Conservation (phyloP, 2,329 filamentous ascomycete genomes). For the Tetracladium maxilliforme region DNA sequence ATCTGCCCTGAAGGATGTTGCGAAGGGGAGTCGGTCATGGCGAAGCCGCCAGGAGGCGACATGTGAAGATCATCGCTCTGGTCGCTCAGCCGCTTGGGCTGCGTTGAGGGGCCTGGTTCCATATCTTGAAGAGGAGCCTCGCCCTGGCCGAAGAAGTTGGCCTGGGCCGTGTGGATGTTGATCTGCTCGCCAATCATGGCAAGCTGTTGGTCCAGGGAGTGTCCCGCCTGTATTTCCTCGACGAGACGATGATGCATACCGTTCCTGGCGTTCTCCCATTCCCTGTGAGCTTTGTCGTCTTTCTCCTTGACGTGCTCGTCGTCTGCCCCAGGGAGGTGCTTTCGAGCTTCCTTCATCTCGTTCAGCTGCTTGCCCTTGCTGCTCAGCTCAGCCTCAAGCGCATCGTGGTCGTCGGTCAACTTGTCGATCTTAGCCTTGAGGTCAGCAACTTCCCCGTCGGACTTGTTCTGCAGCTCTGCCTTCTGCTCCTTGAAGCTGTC, state of each 20-base stretch:
- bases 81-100: constrained; percentile 30
- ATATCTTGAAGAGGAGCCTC: too few relatives aligned
- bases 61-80: constrained; percentile 31
- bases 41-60: too few relatives aligned
- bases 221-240: constrained; percentile 21
- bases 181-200: constrained; percentile 26
- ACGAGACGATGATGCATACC: constrained; percentile 35
- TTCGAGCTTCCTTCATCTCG: constrained; percentile 55
- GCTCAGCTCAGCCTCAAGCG: constrained; percentile 58
- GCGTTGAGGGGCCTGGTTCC: too few relatives aligned
- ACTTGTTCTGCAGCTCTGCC: constrained; percentile 30
- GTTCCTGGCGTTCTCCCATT: constrained; percentile 38
- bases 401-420: constrained; percentile 38
- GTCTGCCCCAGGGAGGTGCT: constrained; percentile 45
- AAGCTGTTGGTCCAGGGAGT: constrained; percentile 23
- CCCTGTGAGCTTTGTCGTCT: constrained; percentile 33
- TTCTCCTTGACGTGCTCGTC: constrained; percentile 40
- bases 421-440: constrained; percentile 39
- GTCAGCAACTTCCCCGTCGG: constrained; percentile 33
- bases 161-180: too few relatives aligned
- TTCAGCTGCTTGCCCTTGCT: constrained; percentile 59
- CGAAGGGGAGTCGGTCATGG: too few relatives aligned
- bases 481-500: constrained; percentile 38
- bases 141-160: constrained; percentile 24
- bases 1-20: too few relatives aligned